phyloP scores from a whole-genome alignment of 805 yeast species.

The Hanseniaspora lindneri region DNA sequence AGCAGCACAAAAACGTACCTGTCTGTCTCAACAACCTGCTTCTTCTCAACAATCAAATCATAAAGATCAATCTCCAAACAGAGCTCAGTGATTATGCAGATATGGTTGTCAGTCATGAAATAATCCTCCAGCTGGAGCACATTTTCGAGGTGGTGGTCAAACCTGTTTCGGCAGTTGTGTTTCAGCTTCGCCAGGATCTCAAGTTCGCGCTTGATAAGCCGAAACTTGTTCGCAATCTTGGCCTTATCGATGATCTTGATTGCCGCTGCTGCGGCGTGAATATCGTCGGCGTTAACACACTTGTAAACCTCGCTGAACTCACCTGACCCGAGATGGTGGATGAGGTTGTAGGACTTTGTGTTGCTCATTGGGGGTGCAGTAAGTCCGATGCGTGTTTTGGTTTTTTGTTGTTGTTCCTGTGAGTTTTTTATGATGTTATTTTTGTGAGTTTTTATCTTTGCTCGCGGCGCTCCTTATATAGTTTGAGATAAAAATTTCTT shows the following conservation, averaged over 20 bases:
- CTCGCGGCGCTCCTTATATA: too few species aligned
- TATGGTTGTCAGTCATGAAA: constrained; percentile 52
- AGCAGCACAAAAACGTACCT: constrained; percentile 39
- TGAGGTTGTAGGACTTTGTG: neutral
- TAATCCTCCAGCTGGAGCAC: constrained; percentile 53
- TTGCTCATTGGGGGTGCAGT: too few species aligned
- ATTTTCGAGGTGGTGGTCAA: constrained; percentile 30
- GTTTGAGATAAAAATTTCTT: too few species aligned
- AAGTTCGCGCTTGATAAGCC: constrained; percentile 49
- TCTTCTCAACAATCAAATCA: constrained; percentile 38
- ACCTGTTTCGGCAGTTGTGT: constrained; percentile 1
- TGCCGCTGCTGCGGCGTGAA: constrained; percentile 32
- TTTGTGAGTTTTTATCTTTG: too few species aligned
- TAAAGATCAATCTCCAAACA: constrained; percentile 61
- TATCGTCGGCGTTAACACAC: constrained; percentile 35
- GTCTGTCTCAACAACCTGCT: constrained; percentile 36
- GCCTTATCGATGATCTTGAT: constrained; percentile 33
- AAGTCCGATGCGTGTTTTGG: too few species aligned
- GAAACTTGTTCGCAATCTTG: constrained; percentile 24
- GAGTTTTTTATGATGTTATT: too few species aligned
- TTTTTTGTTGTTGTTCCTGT: too few species aligned
- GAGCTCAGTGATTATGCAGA: constrained; percentile 51
- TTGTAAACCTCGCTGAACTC: constrained; percentile 41
- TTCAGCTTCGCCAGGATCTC: constrained; percentile 30
- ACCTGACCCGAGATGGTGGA: constrained; percentile 34